These are phyloP conservation scores for Chrysanthemum lavandulifolium DNA, from an alignment of 129 eudicot species.

Conservation along the genomic window DNA sequence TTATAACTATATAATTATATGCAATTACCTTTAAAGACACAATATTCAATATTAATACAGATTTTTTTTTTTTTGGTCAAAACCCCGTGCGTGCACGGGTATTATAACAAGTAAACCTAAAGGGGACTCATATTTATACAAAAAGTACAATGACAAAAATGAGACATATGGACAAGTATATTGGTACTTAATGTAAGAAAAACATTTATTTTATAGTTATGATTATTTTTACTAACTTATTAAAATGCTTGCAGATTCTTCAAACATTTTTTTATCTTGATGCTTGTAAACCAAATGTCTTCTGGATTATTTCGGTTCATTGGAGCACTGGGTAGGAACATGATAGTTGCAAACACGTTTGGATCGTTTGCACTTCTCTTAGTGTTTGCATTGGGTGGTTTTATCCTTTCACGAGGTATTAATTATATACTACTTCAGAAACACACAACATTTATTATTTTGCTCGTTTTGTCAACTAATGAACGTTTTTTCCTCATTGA, in stretches of 20 bases:
- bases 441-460: neutral
- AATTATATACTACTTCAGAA: neutral
- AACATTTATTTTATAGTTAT: no score
- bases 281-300: conserved; percentile 50
- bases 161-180: no score
- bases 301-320: conserved; percentile 49
- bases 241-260: conserved; percentile 48
- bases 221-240: conserved; percentile 16
- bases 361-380: conserved; percentile 51
- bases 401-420: conserved; percentile 45
- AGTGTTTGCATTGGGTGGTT: conserved; percentile 52
- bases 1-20: no score
- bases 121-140: no score
- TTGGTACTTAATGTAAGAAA: no score
- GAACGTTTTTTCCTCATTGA: neutral
- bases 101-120: no score
- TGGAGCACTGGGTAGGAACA: conserved; percentile 56
- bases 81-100: no score
- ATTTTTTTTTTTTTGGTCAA: no score
- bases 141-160: no score
- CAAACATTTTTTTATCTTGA: conserved; percentile 41
- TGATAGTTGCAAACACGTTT: conserved; percentile 61
- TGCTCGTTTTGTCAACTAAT: neutral
- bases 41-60: no score
- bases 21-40: no score